Evolutionary conservation across 129 eudicot genomes (phyloP), one percentile per base, ranked within the genome.

Genomic region (Mikania micrantha): DNA sequence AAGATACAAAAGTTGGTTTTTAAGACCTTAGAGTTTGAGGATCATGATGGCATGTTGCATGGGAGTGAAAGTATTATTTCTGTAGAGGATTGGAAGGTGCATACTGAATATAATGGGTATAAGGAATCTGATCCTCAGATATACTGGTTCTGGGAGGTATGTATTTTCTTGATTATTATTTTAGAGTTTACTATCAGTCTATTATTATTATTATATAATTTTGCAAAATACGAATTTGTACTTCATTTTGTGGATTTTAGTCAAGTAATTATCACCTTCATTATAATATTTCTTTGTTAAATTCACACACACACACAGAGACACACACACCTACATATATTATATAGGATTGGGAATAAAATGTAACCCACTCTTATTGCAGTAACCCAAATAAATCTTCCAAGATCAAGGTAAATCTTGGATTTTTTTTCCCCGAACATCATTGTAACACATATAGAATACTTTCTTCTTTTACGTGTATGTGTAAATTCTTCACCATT

Each of bases 81-180:
- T 47, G 92, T 93, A 4, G 90, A 86, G 28, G 96, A 86, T 81
- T 93, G 99, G 99, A 89, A 78, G 78, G 74, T 79, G 35, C 99
- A 93, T 74, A 93, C 96, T 0, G 87, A 86, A 1, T 93, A 93
- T 77, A 47, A 77, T 67, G 99, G 95, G 78, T 93, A 80, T 70
- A 52, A 50, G 19, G 88, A 84, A 67, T 76, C 85, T 24, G 99
- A 93, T 79, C 81, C 82, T 17, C 95, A 84, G 74, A 86, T 93
- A 61, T 31, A 35, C 15, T 93, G 99, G 99, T 89, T 93, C 69
- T 89, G 99, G 99, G 60, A 89, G 98, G 98, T 93, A 83, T 60
- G 77, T 70, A 83, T 60, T 74, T 70, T 19, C 12, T 61, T 40
- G n/a, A n/a, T n/a, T n/a, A n/a, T 34, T 25, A 2, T 4, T 54